phyloP scores from a whole-genome alignment of 371 early-diverging fungal species.

The Umbelopsis sp. region DNA sequence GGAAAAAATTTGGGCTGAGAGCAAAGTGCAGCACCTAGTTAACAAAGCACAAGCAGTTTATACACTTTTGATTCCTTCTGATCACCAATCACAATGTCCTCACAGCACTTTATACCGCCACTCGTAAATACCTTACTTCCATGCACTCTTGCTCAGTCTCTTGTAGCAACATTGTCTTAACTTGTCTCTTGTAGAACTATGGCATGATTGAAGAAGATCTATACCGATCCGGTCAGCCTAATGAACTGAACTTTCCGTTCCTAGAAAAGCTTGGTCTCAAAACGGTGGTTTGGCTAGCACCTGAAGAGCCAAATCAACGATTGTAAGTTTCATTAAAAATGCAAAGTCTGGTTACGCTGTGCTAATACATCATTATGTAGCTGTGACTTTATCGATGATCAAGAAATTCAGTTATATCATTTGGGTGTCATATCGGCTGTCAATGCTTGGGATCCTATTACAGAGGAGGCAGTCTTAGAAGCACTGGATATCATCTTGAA shows the following conservation, averaged over 20 bases:
- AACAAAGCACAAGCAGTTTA: no score
- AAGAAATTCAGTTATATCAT: slow-evolving; percentile 91
- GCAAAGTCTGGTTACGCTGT: not conserved
- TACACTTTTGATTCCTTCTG: not conserved
- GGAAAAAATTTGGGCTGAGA: no score
- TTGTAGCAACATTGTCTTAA: not conserved
- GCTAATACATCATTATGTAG: slow-evolving; percentile 36
- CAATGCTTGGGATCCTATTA: slow-evolving; percentile 95
- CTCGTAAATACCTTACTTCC: slow-evolving; percentile 51
- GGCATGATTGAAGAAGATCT: slow-evolving; percentile 96
- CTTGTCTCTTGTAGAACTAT: slow-evolving; percentile 72
- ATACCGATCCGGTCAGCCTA: slow-evolving; percentile 97
- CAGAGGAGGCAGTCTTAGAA: slow-evolving; percentile 94
- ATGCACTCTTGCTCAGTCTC: not conserved
- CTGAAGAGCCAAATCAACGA: slow-evolving; percentile 93
- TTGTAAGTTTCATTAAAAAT: slow-evolving; percentile 60
- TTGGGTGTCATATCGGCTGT: slow-evolving; percentile 75
- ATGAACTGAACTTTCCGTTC: slow-evolving; percentile 97
- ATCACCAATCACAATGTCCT: slow-evolving; percentile 48
- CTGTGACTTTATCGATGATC: slow-evolving; percentile 95
- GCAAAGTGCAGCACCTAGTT: no score
- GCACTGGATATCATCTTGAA: slow-evolving; percentile 87
- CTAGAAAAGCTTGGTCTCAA: slow-evolving; percentile 92
- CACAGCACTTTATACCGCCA: slow-evolving; percentile 85
- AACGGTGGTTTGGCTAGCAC: slow-evolving; percentile 92